Base-by-base conservation (phyloP, 768 basidiomycete species). In the Hypholoma fasciculare region DNA sequence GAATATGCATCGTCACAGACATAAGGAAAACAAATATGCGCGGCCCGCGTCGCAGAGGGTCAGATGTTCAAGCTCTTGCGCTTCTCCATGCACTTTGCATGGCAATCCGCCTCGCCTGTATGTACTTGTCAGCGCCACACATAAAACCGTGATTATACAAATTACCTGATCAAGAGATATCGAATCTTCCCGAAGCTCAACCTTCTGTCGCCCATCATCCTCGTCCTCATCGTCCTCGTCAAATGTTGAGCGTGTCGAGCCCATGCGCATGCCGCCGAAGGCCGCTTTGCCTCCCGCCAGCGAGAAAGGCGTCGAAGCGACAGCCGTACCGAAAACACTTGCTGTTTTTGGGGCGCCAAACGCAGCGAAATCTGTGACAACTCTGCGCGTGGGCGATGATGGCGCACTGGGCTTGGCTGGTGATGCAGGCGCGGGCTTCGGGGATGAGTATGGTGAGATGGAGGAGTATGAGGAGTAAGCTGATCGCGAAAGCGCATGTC, bases 141-240 rank as follows among this genome's bases (percentile, higher is more conserved):
- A 36, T 19, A 53, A 36, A 16, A 13, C 27, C 0, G 13, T 37
- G 11, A 42, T 37, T 47, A 56, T 48, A 57, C 37, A 46, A 17
- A 71, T 80, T 63, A 94, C 94, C 83, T 98, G 96, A 63, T 98
- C 96, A 58, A 97, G 78, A 12, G 92, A 89, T 70, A 99, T 98
- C 30, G 88, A 86, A 65, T 88, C 91, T 67, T 94, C 91, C 63
- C 81, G 77, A 61, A 96, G 75, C 66, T 90, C 88, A 20, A 97
- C 84, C 61, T 77, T 84, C 71, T 94, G 90, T 64, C 79, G 79
- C 16, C 85, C 83, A 52, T 82, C 77, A 0, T 82, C 80, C 1
- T 87, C 93, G 0, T 94, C 92, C 0, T 93, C 91, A n/a, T 90
- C 90, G 7, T 87, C 85, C 14, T 77, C 80, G 48, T 82, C 83